A percentile compares a stretch with the other conserved stretches of the same genome.
phyloP scores from a whole-genome alignment of 2,329 filamentous ascomycete species.

The Penicillium sp. region DNA sequence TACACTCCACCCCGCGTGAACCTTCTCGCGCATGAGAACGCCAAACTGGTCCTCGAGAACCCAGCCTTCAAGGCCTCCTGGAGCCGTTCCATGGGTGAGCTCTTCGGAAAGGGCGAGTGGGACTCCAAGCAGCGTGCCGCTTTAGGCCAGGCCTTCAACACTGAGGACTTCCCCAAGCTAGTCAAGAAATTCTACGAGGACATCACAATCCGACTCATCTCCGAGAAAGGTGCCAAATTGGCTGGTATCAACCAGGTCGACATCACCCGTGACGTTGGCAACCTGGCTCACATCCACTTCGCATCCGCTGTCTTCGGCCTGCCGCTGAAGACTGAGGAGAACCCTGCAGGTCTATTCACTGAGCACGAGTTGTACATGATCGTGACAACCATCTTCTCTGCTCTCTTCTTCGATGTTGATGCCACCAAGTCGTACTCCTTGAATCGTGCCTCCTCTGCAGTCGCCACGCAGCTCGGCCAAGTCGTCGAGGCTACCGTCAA shows the following conservation, averaged over 20 bases:
- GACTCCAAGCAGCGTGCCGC: conserved; percentile 53
- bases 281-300: conserved; percentile 56
- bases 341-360: conserved; percentile 53
- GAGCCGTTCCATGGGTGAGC: conserved; percentile 60
- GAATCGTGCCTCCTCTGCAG: conserved; percentile 56
- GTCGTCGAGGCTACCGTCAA: conserved; percentile 66
- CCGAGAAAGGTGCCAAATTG: conserved; percentile 64
- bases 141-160: conserved; percentile 59
- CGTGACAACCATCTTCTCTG: conserved; percentile 63
- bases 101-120: conserved; percentile 58
- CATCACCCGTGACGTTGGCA: conserved; percentile 60
- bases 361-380: conserved; percentile 59
- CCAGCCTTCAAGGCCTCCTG: conserved; percentile 64
- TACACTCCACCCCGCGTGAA: conserved; percentile 53
- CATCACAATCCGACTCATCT: conserved; percentile 61
- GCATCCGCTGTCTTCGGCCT: conserved; percentile 55
- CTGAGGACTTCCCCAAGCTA: conserved; percentile 59
- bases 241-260: conserved; percentile 66
- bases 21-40: conserved; percentile 60
- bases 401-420: conserved; percentile 66
- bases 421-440: conserved; percentile 65
- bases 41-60: conserved; percentile 61
- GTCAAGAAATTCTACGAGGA: conserved; percentile 67
- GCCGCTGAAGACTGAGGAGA: conserved; percentile 54
- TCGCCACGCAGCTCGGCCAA: conserved; percentile 59